A percentile compares a stretch with the other conserved stretches of the same genome.
These are phyloP conservation scores for Zygoascus biomembranicola DNA, from an alignment of 805 yeast species.

Conservation along the genomic window DNA sequence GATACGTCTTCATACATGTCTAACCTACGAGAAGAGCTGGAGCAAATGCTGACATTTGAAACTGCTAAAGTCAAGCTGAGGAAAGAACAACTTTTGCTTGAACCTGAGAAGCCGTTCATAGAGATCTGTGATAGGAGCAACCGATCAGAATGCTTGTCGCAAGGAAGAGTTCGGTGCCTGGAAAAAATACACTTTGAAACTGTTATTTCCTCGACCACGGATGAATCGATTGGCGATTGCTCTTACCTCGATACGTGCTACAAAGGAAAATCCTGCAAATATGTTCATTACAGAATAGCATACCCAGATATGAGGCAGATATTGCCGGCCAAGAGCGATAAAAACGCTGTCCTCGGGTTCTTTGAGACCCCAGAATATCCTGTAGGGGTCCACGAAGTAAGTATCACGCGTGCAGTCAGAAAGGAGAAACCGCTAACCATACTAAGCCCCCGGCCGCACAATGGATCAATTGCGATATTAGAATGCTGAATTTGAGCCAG, in stretches of 20 bases:
- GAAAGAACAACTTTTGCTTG: conserved; percentile 5
- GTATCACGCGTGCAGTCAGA: not conserved
- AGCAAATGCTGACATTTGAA: conserved; percentile 4
- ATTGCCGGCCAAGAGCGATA: not conserved
- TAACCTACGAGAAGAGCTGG: not conserved
- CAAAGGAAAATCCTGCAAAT: conserved; percentile 70
- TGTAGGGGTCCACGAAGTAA: not conserved
- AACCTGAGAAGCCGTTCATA: conserved; percentile 11
- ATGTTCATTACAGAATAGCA: conserved; percentile 54
- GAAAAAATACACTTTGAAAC: conserved; percentile 30
- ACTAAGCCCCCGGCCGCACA: conserved; percentile 49
- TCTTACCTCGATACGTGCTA: conserved; percentile 93
- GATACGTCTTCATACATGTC: not conserved
- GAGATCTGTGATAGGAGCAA: conserved; percentile 15
- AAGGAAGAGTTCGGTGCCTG: conserved; percentile 15
- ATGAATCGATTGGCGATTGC: conserved; percentile 72
- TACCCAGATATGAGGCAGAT: conserved; percentile 15
- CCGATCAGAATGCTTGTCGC: conserved; percentile 11
- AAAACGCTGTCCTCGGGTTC: not conserved
- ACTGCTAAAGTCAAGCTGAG: conserved; percentile 9
- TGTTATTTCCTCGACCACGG: conserved; percentile 44
- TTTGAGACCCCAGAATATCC: conserved; percentile 1
- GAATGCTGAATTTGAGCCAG: conserved; percentile 57
- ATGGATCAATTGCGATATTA: conserved; percentile 82
- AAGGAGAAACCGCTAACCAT: not conserved